Evolutionary conservation across 495 filamentous ascomycete species (phyloP).

Genomic region (Oidiodendron maius): DNA sequence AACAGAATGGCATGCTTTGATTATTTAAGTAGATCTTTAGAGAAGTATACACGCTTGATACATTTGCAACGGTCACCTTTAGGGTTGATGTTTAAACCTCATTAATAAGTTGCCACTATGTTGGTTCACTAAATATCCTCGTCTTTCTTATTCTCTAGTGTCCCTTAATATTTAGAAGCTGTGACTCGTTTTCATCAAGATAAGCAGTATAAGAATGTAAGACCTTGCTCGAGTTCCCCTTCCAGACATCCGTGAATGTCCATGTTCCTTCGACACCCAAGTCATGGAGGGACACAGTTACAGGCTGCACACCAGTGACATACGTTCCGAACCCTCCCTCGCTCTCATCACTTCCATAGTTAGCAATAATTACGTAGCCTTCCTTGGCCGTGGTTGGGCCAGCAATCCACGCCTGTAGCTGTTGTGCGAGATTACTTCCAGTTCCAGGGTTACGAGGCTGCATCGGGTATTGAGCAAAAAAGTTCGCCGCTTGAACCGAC

Average conservation of each 20-base stretch:
- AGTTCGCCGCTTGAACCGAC: conserved; percentile 16
- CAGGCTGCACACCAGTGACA: conserved; percentile 15
- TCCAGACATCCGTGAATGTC: background rate
- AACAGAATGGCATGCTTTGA: too few species aligned
- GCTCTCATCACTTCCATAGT: conserved; percentile 24
- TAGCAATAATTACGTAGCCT: conserved; percentile 18
- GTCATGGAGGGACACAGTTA: conserved; percentile 21
- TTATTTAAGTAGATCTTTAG: too few species aligned
- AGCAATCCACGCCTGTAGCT: conserved; percentile 28
- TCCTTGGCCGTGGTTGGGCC: conserved; percentile 14
- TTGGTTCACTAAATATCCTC: too few species aligned
- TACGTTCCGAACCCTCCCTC: conserved; percentile 19
- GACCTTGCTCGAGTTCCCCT: background rate
- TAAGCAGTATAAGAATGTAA: background rate
- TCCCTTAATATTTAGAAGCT: too few species aligned
- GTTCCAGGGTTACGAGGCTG: conserved; percentile 24
- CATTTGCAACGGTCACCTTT: too few species aligned
- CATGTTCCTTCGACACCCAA: conserved; percentile 16
- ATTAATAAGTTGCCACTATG: too few species aligned
- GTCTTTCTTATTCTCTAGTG: too few species aligned
- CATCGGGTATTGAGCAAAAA: conserved; percentile 22
- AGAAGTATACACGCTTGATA: too few species aligned
- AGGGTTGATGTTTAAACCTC: too few species aligned
- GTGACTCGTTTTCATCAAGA: background rate
- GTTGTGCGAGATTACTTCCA: conserved; percentile 20